Evolutionary conservation across 306 rosid genomes (phyloP).

Genomic region (Vicia faba): DNA sequence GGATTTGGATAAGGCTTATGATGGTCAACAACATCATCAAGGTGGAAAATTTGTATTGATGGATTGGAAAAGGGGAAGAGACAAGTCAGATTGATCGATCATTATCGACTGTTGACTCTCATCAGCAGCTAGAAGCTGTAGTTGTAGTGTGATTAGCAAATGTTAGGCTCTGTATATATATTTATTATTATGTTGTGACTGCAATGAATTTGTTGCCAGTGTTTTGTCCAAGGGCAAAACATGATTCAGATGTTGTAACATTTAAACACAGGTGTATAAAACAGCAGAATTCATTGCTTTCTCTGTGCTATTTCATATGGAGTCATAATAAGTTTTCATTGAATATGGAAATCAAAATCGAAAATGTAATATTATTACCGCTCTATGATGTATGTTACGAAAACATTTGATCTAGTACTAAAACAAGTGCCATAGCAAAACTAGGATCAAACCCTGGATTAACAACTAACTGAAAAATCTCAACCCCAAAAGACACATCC

Average conservation of each 20-base stretch:
- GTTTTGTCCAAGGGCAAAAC: conserved; percentile 44
- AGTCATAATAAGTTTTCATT: conserved; percentile 3
- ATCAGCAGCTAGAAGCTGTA: conserved; percentile 40
- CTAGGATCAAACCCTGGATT: conserved; percentile 67
- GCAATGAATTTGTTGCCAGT: conserved; percentile 46
- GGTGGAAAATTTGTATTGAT: conserved; percentile 58
- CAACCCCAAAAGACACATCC: conserved; percentile 67
- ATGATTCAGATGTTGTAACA: conserved; percentile 68
- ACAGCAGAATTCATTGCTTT: conserved; percentile 60
- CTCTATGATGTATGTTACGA: conserved; percentile 35
- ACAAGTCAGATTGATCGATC: conserved; percentile 53
- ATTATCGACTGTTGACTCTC: conserved; percentile 34
- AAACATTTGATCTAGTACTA: conserved; percentile 78
- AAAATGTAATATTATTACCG: background rate
- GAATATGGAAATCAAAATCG: background rate
- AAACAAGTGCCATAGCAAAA: conserved; percentile 83
- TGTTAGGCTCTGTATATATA: conserved; percentile 66
- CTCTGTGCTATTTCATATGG: conserved; percentile 22
- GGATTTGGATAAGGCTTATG: conserved; percentile 53
- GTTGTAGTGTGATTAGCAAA: conserved; percentile 45
- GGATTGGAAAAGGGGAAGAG: conserved; percentile 81
- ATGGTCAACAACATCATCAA: conserved; percentile 56
- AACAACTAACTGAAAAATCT: conserved; percentile 75
- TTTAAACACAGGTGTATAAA: conserved; percentile 53
- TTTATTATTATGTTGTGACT: conserved; percentile 44